Evolutionary conservation across 169 alveolate genomes (phyloP), one percentile per base, ranked within the genome.

Genomic region (Babesia gibsoni): DNA sequence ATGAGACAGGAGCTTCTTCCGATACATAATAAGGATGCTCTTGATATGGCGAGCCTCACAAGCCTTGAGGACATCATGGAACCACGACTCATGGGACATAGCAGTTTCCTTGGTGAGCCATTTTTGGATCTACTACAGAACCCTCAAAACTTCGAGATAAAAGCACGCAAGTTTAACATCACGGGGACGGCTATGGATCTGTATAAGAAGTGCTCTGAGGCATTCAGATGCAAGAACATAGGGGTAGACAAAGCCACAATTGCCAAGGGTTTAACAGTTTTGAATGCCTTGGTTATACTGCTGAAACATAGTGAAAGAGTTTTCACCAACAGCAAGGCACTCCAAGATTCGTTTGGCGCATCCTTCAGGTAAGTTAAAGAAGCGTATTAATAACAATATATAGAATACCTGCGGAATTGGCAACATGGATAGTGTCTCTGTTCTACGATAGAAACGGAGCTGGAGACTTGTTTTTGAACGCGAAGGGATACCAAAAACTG

Each of bases 401-500:
- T 43, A 72, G 67, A 42, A 36, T 72, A 0, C 73, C 73, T 0
- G 48, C 23, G 10, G 77, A 49, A 9, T 18, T 69, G 41, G 45
- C 45, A 20, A 77, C 49, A 4, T 35, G 70, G 73, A 18, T 27
- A 35, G 33, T 65, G 45, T 14, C 32, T 6, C 2, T 25, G 3
- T 52, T 46, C 16, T 77, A 59, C 49, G 67, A 49, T n/a, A 32
- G 81, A 54, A 56, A 67, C 7, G 52, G 52, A 42, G 16, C 45
- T 16, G 25, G 52, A 27, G 57, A 66, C 30, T 43, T 25, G 14
- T 4, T 57, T 52, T 9, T 49, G 22, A 33, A 77, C 30, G 67
- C 66, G 16, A 50, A 39, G 59, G 85, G 85, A 27, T 58, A 41
- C 8, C 69, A 56, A 67, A 64, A 58, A 49, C 81, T 77, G 22